A percentile compares a stretch with the other conserved stretches of the same genome.
These are phyloP conservation scores for Globisporangium acanthophoron DNA, from an alignment of 352 stramenopile genomes.

Conservation along the genomic window DNA sequence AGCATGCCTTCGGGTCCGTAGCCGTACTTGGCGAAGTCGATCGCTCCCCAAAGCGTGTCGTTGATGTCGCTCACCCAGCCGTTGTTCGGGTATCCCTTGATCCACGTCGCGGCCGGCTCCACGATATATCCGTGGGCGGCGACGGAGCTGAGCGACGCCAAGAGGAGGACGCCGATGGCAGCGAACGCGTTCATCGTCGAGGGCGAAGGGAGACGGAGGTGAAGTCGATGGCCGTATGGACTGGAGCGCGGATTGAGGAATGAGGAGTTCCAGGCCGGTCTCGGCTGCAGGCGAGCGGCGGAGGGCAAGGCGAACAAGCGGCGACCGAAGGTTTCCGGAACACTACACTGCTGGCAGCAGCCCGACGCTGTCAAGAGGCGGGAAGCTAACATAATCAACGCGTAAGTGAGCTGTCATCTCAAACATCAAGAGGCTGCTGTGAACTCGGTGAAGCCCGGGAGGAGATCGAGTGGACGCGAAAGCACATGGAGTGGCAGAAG, in stretches of 20 bases:
- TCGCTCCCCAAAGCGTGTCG: constrained; percentile 14
- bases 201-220: not conserved
- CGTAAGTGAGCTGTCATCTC: too few relatives aligned
- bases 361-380: too few relatives aligned
- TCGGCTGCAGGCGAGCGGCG: too few relatives aligned
- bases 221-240: not conserved
- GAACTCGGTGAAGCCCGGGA: too few relatives aligned
- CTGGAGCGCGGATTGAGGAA: not conserved
- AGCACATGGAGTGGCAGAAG: too few relatives aligned
- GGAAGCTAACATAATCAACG: too few relatives aligned
- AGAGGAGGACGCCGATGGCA: constrained; percentile 2
- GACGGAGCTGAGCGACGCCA: constrained; percentile 11
- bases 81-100: constrained; percentile 21
- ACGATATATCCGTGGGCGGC: constrained; percentile 33
- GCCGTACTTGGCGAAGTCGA: constrained; percentile 19
- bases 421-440: too few relatives aligned
- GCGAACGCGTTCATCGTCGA: constrained; percentile 6
- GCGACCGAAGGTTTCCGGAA: too few relatives aligned
- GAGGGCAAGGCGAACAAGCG: too few relatives aligned
- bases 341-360: too few relatives aligned
- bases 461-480: too few relatives aligned
- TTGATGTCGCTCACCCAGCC: constrained; percentile 21
- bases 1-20: constrained; percentile 17
- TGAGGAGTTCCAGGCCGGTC: constrained; percentile 1
- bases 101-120: constrained; percentile 30